A percentile compares a stretch with the other conserved stretches of the same genome.
Evolutionary conservation across 768 basidiomycete species (phyloP).

Genomic region (Saitozyma podzolica): DNA sequence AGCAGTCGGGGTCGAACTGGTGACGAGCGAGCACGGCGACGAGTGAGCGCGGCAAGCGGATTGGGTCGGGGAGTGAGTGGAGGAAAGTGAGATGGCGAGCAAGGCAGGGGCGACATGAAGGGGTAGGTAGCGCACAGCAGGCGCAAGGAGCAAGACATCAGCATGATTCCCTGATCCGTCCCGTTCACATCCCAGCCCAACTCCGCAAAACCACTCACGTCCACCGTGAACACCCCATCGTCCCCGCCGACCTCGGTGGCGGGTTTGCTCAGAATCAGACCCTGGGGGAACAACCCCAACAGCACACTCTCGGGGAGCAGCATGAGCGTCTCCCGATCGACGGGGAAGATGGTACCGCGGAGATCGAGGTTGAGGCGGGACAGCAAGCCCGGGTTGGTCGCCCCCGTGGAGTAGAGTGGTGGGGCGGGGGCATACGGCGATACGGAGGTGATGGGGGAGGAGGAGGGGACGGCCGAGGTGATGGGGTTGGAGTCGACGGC

Average conservation of each 20-base stretch:
- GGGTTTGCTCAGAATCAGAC: slow-evolving; percentile 86
- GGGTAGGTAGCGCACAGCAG: background rate
- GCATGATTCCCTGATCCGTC: too few relatives aligned
- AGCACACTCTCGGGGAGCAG: slow-evolving; percentile 96
- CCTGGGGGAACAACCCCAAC: slow-evolving; percentile 94
- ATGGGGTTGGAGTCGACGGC: slow-evolving; percentile 45
- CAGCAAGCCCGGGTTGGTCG: slow-evolving; percentile 76
- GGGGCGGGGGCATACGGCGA: slow-evolving; percentile 32
- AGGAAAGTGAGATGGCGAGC: too few relatives aligned
- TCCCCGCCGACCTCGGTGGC: slow-evolving; percentile 65
- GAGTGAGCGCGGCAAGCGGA: too few relatives aligned
- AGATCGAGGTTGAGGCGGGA: slow-evolving; percentile 88
- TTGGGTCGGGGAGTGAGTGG: background rate
- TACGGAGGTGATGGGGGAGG: slow-evolving; percentile 52
- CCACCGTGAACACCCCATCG: slow-evolving; percentile 93
- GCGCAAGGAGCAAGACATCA: too few relatives aligned
- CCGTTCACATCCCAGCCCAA: too few relatives aligned
- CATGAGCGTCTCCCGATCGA: slow-evolving; percentile 97
- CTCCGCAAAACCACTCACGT: slow-evolving; percentile 64
- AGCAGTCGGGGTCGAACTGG: slow-evolving; percentile 96
- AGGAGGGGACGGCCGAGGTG: slow-evolving; percentile 51
- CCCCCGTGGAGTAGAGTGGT: slow-evolving; percentile 21
- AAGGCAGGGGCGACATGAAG: background rate
- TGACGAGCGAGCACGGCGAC: background rate
- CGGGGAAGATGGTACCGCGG: slow-evolving; percentile 83